These are phyloP conservation scores for Fusarium drepaniforme DNA, from an alignment of 2,329 filamentous ascomycete species.

Conservation along the genomic window DNA sequence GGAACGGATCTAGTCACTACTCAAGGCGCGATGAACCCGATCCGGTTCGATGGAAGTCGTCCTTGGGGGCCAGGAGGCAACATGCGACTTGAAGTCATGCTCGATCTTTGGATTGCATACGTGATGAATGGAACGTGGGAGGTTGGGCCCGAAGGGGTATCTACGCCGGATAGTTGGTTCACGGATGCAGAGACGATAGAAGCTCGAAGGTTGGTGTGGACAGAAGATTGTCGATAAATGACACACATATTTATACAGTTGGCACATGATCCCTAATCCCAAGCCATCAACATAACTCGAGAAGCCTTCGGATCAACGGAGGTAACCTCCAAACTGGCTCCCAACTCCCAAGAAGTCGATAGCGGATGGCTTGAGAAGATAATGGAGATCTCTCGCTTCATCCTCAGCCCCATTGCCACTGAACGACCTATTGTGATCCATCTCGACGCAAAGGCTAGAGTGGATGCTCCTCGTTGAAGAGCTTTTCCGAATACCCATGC, in stretches of 20 bases:
- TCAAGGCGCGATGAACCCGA: background rate
- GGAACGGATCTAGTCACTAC: background rate
- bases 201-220: background rate
- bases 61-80: background rate
- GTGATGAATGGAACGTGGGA: background rate
- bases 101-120: background rate
- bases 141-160: background rate
- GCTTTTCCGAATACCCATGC: too few species aligned
- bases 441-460: background rate
- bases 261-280: background rate
- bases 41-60: background rate
- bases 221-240: background rate
- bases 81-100: background rate
- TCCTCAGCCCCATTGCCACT: accelerated
- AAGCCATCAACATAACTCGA: background rate
- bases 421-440: background rate
- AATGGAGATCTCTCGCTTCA: background rate
- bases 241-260: background rate
- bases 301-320: background rate
- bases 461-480: background rate
- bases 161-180: background rate
- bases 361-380: background rate
- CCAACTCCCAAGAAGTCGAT: background rate
- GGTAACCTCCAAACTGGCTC: background rate
- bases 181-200: background rate